A percentile compares a stretch with the other conserved stretches of the same genome.
These are phyloP conservation scores for Cladobotryum protrusum DNA, from an alignment of 2,329 filamentous ascomycete species.

Conservation along the genomic window DNA sequence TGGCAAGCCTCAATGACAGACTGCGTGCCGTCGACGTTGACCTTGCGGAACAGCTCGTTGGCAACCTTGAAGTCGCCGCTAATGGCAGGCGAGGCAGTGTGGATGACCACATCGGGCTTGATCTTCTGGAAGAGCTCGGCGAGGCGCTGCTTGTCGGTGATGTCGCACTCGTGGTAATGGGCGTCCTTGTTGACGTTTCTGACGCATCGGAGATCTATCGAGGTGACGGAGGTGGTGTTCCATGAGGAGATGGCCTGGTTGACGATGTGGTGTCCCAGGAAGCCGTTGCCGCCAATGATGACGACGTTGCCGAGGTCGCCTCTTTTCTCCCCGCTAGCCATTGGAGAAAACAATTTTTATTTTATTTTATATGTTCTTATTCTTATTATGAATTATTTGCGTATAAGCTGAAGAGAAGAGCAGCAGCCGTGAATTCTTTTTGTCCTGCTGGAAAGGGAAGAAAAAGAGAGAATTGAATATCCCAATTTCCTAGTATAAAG, in stretches of 20 bases:
- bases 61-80: conserved; percentile 47
- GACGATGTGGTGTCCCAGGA: conserved; percentile 78
- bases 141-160: conserved; percentile 60
- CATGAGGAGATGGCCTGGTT: conserved; percentile 57
- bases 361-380: too few species aligned
- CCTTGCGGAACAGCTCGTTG: conserved; percentile 63
- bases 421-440: too few species aligned
- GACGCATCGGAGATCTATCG: conserved; percentile 65
- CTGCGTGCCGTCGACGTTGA: conserved; percentile 83
- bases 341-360: too few species aligned
- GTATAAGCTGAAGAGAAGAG: too few species aligned
- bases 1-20: conserved; percentile 70
- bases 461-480: too few species aligned
- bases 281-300: conserved; percentile 78
- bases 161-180: conserved; percentile 69
- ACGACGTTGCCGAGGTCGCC: conserved; percentile 60
- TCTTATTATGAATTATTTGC: too few species aligned
- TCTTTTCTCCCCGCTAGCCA: conserved; percentile 20
- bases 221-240: conserved; percentile 51
- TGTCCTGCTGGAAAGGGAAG: too few species aligned
- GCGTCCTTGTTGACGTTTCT: conserved; percentile 57
- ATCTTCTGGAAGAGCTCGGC: conserved; percentile 57
- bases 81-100: conserved; percentile 71
- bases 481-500: too few species aligned
- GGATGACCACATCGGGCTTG: conserved; percentile 77